phyloP scores from a whole-genome alignment of 345 rosid species.

The Luvunga scandens region DNA sequence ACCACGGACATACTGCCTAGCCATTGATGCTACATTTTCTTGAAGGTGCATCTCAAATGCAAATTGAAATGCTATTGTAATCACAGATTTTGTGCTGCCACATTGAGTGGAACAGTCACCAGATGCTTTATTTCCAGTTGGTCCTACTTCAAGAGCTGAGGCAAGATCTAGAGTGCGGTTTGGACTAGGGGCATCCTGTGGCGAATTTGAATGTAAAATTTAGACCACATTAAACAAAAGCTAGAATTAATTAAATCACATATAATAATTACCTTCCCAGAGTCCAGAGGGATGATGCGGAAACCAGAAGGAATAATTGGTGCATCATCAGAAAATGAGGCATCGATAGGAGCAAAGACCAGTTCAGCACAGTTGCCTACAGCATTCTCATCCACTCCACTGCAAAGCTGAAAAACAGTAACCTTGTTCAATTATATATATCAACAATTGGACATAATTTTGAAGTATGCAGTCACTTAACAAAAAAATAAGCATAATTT shows the following conservation, averaged over 20 bases:
- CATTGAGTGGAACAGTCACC: conserved; percentile 54
- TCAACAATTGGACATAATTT: not conserved
- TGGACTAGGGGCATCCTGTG: conserved; percentile 80
- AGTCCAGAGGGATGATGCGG: conserved; percentile 90
- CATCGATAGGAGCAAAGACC: conserved; percentile 93
- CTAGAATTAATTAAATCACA: not conserved
- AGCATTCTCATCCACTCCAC: conserved; percentile 92
- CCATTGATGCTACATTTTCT: conserved; percentile 85
- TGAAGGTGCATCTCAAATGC: conserved; percentile 88
- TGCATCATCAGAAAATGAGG: conserved; percentile 94
- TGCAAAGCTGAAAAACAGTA: conserved; percentile 61
- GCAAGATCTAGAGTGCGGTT: conserved; percentile 96
- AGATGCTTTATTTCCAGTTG: conserved; percentile 49
- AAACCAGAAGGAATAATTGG: conserved; percentile 95
- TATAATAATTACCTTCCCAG: conserved; percentile 48
- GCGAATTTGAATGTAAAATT: not conserved
- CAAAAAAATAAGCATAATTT: not conserved
- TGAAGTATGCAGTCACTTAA: not conserved
- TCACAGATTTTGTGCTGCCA: conserved; percentile 74
- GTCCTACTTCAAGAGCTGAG: conserved; percentile 82
- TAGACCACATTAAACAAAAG: not conserved
- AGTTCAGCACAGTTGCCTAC: conserved; percentile 81
- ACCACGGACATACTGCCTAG: conserved; percentile 84
- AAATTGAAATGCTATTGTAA: conserved; percentile 95
- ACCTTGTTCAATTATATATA: not conserved